A percentile compares a stretch with the other conserved stretches of the same genome.
Evolutionary conservation across 1,284 basidiomycete species (phyloP).

Genomic region (Mycena sp.): DNA sequence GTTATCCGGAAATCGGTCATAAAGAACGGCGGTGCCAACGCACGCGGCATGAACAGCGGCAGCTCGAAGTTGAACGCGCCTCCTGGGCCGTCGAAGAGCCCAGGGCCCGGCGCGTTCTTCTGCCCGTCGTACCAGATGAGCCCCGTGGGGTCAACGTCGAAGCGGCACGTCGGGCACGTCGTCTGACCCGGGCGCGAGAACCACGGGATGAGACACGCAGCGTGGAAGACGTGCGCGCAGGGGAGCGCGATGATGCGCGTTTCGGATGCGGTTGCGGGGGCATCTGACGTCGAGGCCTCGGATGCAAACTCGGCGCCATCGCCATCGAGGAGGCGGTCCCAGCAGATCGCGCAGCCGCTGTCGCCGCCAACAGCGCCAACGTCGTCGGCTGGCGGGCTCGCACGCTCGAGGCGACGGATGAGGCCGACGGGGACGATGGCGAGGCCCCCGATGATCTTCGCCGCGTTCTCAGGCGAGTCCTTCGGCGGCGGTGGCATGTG

Average conservation of each 20-base stretch:
- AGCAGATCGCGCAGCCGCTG: constrained; percentile 77
- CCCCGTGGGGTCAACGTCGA: constrained; percentile 81
- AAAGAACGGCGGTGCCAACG: too few species aligned
- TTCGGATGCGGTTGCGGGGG: constrained; percentile 23
- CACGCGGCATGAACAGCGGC: too few species aligned
- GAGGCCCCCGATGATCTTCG: constrained; percentile 66
- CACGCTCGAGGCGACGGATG: constrained; percentile 70
- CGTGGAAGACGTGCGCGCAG: constrained; percentile 82
- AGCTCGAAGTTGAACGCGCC: too few species aligned
- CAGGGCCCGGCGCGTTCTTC: constrained; percentile 18
- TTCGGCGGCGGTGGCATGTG: constrained; percentile 44
- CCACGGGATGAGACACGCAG: constrained; percentile 80
- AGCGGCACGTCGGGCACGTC: constrained; percentile 83
- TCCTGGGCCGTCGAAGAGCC: too few species aligned
- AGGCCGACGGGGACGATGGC: constrained; percentile 73
- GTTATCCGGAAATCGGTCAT: too few species aligned
- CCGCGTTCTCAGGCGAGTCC: constrained; percentile 74
- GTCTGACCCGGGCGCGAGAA: constrained; percentile 79
- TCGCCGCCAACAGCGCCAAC: constrained; percentile 49
- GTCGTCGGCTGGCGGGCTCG: constrained; percentile 53
- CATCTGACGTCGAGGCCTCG: constrained; percentile 23
- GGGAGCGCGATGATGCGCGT: constrained; percentile 69
- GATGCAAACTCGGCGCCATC: constrained; percentile 42
- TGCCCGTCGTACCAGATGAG: constrained; percentile 59
- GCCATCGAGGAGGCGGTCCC: constrained; percentile 68